Conservation (phyloP, 768 basidiomycete species). For the Glaciozyma martinii region DNA sequence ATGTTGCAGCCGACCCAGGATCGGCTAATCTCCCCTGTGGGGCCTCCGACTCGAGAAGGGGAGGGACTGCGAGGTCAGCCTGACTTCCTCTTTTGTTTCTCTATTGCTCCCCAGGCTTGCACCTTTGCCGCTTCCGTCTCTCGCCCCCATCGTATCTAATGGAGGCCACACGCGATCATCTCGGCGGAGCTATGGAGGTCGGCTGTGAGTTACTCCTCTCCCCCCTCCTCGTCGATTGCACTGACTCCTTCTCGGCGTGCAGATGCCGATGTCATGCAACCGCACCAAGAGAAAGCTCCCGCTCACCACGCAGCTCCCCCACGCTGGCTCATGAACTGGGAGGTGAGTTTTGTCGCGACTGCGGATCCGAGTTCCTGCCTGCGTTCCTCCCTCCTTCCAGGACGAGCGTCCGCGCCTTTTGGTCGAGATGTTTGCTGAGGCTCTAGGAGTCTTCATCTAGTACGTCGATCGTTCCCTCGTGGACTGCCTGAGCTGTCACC, state of each 20-base stretch:
- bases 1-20: too few relatives aligned
- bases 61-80: neutral
- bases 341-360: neutral
- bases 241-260: neutral
- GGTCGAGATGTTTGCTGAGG: conserved; percentile 56
- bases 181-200: conserved; percentile 25
- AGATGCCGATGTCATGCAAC: conserved; percentile 20
- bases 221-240: neutral
- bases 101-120: neutral
- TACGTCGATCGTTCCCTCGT: neutral
- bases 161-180: conserved; percentile 27
- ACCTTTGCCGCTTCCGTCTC: neutral
- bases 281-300: neutral
- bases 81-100: neutral
- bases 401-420: conserved; percentile 24
- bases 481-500: too few relatives aligned
- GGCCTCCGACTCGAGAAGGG: too few relatives aligned
- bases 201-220: neutral
- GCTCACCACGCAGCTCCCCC: conserved; percentile 14
- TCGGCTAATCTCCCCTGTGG: too few relatives aligned
- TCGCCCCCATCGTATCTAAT: neutral
- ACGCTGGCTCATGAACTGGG: conserved; percentile 16
- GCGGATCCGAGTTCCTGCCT: neutral
- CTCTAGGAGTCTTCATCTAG: neutral
- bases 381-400: conserved; percentile 8